Evolutionary conservation across 352 stramenopile genomes (phyloP).

Genomic region (Phytophthora melonis): DNA sequence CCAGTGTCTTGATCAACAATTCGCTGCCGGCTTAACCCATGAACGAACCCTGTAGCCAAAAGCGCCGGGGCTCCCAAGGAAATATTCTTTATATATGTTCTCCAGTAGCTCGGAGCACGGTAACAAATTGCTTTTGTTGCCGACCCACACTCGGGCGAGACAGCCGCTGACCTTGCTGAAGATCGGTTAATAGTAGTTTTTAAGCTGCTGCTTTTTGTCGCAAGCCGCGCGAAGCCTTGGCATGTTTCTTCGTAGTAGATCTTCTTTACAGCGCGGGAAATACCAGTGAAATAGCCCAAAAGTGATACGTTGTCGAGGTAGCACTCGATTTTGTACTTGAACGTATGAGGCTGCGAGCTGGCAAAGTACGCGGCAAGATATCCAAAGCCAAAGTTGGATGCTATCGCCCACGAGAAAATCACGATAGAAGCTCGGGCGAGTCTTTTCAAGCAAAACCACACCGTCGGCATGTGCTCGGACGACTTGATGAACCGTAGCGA

Average conservation of each 20-base stretch:
- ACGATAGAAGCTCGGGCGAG: background rate
- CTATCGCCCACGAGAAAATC: background rate
- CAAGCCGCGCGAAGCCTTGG: background rate
- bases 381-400: background rate
- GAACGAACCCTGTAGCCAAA: slow-evolving; percentile 1
- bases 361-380: background rate
- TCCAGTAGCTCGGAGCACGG: background rate
- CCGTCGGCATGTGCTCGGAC: background rate
- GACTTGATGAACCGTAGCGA: background rate
- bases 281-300: slow-evolving; percentile 1
- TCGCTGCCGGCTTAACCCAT: background rate
- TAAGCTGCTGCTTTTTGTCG: background rate
- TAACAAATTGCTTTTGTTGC: background rate
- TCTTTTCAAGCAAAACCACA: slow-evolving; percentile 1
- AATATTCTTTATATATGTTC: background rate
- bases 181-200: background rate
- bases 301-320: slow-evolving; percentile 4
- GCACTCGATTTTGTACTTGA: slow-evolving; percentile 3
- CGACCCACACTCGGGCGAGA: background rate
- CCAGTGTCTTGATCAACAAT: background rate
- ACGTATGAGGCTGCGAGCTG: background rate
- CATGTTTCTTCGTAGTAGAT: slow-evolving; percentile 1
- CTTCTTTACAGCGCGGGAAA: slow-evolving; percentile 2
- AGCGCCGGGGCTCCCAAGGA: background rate
- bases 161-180: background rate